These are phyloP conservation scores for Nakazawaea molendinolei DNA, from an alignment of 805 yeast genomes.

Conservation along the genomic window DNA sequence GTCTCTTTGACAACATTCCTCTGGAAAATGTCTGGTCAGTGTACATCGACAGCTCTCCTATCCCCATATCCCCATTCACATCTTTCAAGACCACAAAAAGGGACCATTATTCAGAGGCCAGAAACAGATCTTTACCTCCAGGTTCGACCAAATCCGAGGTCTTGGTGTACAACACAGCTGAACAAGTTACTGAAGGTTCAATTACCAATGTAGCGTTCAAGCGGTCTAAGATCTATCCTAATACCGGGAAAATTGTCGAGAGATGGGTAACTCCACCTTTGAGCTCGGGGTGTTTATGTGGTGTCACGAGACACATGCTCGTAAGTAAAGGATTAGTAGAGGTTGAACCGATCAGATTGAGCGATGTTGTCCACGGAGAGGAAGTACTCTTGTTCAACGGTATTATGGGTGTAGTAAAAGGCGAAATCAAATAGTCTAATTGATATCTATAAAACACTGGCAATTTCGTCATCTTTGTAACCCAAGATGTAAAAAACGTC, in stretches of 20 bases:
- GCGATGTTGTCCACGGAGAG: constrained; percentile 56
- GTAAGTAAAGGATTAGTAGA: constrained; percentile 43
- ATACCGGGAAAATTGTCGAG: constrained; percentile 24
- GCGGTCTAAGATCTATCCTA: constrained; percentile 24
- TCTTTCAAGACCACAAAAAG: constrained; percentile 83
- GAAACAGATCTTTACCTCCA: constrained; percentile 37
- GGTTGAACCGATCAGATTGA: constrained; percentile 43
- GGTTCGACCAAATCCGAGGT: constrained; percentile 51
- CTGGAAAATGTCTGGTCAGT: constrained; percentile 42
- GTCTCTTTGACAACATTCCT: constrained; percentile 2
- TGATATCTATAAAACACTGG: constrained; percentile 16
- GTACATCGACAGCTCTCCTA: constrained; percentile 48
- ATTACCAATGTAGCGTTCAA: constrained; percentile 72
- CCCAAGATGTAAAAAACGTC: constrained; percentile 84
- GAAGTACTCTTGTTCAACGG: constrained; percentile 74
- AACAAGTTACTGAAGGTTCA: constrained; percentile 72
- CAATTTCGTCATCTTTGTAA: constrained; percentile 50
- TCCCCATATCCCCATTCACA: constrained; percentile 65
- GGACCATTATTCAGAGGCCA: constrained; percentile 52
- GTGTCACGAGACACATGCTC: constrained; percentile 67
- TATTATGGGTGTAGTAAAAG: constrained; percentile 71
- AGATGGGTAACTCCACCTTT: constrained; percentile 81
- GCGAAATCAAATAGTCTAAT: constrained; percentile 28
- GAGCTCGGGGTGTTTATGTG: constrained; percentile 76
- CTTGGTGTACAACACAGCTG: constrained; percentile 53